These are phyloP conservation scores for Chlorella sp. DNA, from an alignment of 139 green algal species.

Conservation along the genomic window DNA sequence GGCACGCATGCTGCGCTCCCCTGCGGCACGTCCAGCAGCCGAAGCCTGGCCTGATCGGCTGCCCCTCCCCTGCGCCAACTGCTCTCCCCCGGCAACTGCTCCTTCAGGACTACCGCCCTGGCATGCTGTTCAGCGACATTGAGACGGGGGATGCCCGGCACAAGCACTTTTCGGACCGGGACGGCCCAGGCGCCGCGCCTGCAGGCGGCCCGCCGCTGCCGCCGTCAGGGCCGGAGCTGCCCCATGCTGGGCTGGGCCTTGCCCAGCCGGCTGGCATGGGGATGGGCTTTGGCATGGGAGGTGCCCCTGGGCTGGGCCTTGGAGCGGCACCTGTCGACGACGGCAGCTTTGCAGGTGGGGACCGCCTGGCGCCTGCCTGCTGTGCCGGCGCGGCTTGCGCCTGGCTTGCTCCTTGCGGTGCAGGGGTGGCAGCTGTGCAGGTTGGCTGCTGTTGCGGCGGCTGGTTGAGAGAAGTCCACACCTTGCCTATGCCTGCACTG, in stretches of 20 bases:
- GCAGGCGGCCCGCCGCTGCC: background rate
- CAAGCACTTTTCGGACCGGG: background rate
- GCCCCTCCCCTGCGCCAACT: too few relatives aligned
- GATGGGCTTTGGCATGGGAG: background rate
- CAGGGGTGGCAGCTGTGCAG: background rate
- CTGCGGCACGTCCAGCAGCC: too few relatives aligned
- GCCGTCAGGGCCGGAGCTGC: background rate
- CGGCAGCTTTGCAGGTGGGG: constrained; percentile 11
- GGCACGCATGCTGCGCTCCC: too few relatives aligned
- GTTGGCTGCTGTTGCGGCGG: background rate
- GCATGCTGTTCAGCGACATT: constrained; percentile 44
- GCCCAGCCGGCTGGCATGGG: background rate
- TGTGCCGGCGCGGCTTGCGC: too few relatives aligned
- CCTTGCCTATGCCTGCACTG: background rate
- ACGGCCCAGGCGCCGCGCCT: background rate
- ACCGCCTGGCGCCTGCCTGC: too few relatives aligned
- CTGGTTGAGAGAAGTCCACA: background rate
- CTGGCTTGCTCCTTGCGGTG: too few relatives aligned
- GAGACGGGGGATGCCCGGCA: constrained; percentile 12
- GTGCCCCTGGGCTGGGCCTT: background rate
- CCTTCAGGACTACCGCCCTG: constrained; percentile 63
- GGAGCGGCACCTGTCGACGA: constrained; percentile 1
- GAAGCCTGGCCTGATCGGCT: too few relatives aligned
- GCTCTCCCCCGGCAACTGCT: too few relatives aligned
- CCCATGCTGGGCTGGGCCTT: constrained; percentile 12